Conservation (phyloP, 345 rosid species). For the Turritis glabra region DNA sequence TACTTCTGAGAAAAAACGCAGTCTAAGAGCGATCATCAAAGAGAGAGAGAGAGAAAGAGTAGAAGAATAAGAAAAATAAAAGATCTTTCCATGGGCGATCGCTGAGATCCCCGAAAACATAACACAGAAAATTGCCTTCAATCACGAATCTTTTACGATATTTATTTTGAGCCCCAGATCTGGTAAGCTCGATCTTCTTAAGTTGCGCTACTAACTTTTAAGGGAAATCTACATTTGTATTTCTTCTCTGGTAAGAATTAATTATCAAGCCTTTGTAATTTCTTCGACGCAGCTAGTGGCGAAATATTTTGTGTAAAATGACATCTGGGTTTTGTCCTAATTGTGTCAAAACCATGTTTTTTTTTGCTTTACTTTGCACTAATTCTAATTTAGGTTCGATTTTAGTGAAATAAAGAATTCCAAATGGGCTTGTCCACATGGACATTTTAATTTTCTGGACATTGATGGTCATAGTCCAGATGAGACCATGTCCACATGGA, state of each 20-base stretch:
- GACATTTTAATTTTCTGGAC: too few species aligned
- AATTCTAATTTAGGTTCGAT: neutral
- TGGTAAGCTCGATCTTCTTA: conserved; percentile 3
- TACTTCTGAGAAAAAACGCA: neutral
- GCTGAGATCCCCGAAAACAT: conserved; percentile 28
- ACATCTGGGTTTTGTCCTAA: neutral
- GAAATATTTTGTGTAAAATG: neutral
- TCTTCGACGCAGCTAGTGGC: neutral
- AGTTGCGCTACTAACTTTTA: neutral
- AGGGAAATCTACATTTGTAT: neutral
- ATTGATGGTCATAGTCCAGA: too few species aligned
- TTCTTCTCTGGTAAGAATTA: neutral
- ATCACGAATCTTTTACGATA: neutral
- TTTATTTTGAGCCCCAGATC: neutral
- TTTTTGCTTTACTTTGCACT: neutral
- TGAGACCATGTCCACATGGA: too few species aligned
- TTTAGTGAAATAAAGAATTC: neutral
- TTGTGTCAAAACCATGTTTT: neutral
- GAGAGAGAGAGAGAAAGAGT: too few species aligned
- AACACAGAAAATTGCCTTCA: neutral
- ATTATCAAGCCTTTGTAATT: neutral
- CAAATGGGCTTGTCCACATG: too few species aligned
- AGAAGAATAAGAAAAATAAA: too few species aligned
- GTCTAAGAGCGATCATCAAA: conserved; percentile 24
- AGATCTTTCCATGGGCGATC: conserved; percentile 35